A percentile compares a stretch with the other conserved stretches of the same genome.
These are phyloP conservation scores for Capsella rubella DNA, from an alignment of 441 rosid species.

Conservation along the genomic window DNA sequence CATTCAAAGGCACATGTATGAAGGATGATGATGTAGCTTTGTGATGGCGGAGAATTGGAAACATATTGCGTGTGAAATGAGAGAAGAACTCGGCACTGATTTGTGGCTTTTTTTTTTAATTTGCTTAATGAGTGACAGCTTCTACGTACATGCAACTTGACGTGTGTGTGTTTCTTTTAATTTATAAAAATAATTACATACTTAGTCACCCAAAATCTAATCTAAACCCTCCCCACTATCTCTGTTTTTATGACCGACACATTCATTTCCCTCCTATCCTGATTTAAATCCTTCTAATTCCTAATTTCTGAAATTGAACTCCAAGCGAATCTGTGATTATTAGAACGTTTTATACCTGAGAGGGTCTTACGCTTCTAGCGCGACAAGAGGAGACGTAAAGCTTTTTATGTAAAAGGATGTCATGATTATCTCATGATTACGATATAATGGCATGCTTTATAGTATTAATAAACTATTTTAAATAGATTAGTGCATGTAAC, in stretches of 20 bases:
- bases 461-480: not conserved
- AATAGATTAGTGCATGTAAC: conserved; percentile 11
- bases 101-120: conserved; percentile 17
- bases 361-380: not conserved
- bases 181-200: not conserved
- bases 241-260: conserved; percentile 39
- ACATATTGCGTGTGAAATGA: conserved; percentile 38
- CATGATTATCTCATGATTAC: conserved; percentile 51
- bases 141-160: conserved; percentile 37
- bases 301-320: conserved; percentile 10
- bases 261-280: conserved; percentile 43
- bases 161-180: conserved; percentile 16
- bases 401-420: conserved; percentile 38
- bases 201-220: conserved; percentile 8
- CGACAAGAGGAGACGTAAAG: conserved; percentile 30
- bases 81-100: conserved; percentile 33
- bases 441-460: conserved; percentile 21
- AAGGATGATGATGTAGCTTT: conserved; percentile 16
- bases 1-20: not conserved
- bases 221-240: conserved; percentile 34
- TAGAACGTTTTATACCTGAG: no score
- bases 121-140: conserved; percentile 45
- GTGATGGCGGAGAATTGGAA: not conserved
- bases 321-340: not conserved
- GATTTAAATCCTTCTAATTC: conserved; percentile 6